Evolutionary conservation across 2,329 filamentous ascomycete genomes (phyloP).

Genomic region (Penicillium sp.): DNA sequence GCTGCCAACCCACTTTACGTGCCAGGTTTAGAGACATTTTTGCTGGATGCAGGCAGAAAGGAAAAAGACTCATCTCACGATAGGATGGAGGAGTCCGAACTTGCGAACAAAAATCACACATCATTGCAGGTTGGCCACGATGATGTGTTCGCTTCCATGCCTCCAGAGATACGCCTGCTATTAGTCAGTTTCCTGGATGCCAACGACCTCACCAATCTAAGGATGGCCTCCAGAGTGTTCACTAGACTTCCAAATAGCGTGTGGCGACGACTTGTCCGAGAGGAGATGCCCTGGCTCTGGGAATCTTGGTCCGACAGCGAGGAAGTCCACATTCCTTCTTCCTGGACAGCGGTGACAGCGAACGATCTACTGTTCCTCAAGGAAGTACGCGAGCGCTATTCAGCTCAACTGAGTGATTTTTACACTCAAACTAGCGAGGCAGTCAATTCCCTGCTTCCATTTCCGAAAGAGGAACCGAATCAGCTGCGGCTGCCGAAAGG

Average conservation of each 20-base stretch:
- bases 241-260: background rate
- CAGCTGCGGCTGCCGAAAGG: background rate
- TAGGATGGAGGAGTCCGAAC: background rate
- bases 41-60: background rate
- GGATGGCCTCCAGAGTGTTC: background rate
- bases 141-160: background rate
- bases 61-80: background rate
- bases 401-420: background rate
- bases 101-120: background rate
- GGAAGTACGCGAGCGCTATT: background rate
- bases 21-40: background rate
- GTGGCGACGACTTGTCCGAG: background rate
- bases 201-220: background rate
- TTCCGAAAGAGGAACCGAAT: background rate
- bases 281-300: background rate
- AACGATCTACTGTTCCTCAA: background rate
- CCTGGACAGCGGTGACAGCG: background rate
- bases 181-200: background rate
- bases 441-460: background rate
- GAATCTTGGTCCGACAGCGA: background rate
- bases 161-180: background rate
- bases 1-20: background rate
- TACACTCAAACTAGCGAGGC: background rate
- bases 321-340: background rate
- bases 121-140: background rate